Evolutionary conservation across 1,139 yeast species (phyloP).

Genomic region (Yamadazyma siamensis): DNA sequence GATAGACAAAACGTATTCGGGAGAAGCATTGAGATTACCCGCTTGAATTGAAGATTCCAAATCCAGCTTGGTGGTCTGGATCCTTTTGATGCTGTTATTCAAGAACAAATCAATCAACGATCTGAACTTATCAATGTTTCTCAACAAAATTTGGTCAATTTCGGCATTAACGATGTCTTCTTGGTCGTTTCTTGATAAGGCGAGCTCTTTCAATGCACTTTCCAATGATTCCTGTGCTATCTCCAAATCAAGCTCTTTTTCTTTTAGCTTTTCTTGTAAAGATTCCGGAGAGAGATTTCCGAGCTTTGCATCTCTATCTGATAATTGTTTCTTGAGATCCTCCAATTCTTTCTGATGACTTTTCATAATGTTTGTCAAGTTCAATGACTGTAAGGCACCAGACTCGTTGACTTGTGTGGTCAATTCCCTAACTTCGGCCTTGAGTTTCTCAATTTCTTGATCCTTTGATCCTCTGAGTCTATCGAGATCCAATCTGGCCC

Average conservation of each 20-base stretch:
- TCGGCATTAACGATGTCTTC: constrained; percentile 57
- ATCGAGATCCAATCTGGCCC: constrained; percentile 82
- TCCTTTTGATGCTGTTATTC: constrained; percentile 63
- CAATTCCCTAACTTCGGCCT: constrained; percentile 63
- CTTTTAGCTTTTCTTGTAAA: constrained; percentile 50
- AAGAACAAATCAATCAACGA: constrained; percentile 71
- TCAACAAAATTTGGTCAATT: constrained; percentile 51
- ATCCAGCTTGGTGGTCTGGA: constrained; percentile 73
- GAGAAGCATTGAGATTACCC: constrained; percentile 76
- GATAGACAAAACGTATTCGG: constrained; percentile 66
- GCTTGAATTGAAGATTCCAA: constrained; percentile 80
- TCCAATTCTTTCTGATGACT: constrained; percentile 61
- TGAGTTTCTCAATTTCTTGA: constrained; percentile 63
- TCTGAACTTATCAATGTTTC: constrained; percentile 50
- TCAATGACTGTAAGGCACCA: constrained; percentile 67
- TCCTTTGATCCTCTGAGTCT: constrained; percentile 64
- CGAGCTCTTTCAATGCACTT: constrained; percentile 60
- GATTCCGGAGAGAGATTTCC: constrained; percentile 21
- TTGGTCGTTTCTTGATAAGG: constrained; percentile 52
- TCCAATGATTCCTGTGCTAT: constrained; percentile 80
- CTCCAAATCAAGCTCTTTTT: constrained; percentile 76
- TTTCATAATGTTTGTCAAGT: constrained; percentile 56
- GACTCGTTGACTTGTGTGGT: constrained; percentile 59
- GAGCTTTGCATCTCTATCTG: constrained; percentile 23
- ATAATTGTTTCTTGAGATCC: constrained; percentile 36